Evolutionary conservation across 345 rosid genomes (phyloP).

Genomic region (Eucalyptus fibrosa): DNA sequence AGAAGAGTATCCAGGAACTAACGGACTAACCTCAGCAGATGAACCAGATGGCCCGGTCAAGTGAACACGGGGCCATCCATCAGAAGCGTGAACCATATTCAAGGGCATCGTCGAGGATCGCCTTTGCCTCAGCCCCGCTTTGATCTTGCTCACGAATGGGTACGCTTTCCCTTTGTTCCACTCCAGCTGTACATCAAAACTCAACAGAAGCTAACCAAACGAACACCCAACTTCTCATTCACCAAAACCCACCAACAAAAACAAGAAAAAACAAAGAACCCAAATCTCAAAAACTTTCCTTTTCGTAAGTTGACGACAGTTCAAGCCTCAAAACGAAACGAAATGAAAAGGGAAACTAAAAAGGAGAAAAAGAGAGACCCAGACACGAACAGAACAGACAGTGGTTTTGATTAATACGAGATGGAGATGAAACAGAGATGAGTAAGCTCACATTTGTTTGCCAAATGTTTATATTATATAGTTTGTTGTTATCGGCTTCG

Average conservation of each 20-base stretch:
- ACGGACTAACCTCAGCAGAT: conserved; percentile 50
- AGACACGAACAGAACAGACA: background rate
- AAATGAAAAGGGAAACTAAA: background rate
- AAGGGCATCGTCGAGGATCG: conserved; percentile 52
- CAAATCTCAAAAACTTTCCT: background rate
- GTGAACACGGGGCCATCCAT: conserved; percentile 54
- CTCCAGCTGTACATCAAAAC: conserved; percentile 33
- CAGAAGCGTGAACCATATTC: conserved; percentile 46
- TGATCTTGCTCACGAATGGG: conserved; percentile 46
- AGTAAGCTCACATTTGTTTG: conserved; percentile 21
- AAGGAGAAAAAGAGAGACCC: background rate
- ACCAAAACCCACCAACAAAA: background rate
- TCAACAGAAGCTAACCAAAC: background rate
- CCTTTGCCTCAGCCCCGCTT: conserved; percentile 20
- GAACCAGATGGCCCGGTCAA: conserved; percentile 82
- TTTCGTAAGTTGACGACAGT: background rate
- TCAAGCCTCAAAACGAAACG: background rate
- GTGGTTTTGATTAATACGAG: background rate
- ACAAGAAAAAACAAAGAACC: background rate
- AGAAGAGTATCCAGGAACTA: background rate
- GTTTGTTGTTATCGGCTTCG: conserved; percentile 27
- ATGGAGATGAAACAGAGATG: background rate
- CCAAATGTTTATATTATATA: background rate
- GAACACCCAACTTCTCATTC: background rate
- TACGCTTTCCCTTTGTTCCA: conserved; percentile 47